Conservation (phyloP, 2,329 filamentous ascomycete genomes). For the Colletotrichum sp. region DNA sequence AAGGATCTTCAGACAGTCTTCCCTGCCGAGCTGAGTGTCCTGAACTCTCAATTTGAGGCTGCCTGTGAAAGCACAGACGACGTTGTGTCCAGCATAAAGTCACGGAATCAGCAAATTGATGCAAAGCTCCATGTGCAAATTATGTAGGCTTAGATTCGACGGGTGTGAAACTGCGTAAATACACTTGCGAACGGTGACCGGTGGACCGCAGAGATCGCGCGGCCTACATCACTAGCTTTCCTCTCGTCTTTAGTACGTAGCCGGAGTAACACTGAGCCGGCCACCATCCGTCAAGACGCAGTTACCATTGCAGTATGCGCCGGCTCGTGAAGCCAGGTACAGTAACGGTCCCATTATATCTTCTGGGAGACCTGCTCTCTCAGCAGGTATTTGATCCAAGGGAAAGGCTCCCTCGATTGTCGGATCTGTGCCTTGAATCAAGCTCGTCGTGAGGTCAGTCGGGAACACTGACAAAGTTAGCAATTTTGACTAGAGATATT, state of each 20-base stretch:
- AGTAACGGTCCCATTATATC: neutral
- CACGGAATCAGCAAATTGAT: neutral
- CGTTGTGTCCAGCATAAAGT: no score
- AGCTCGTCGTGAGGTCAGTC: neutral
- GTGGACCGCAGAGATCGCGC: neutral
- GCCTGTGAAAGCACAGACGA: rapidly evolving
- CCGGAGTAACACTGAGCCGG: neutral
- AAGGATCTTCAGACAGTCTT: rapidly evolving
- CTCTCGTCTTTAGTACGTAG: neutral
- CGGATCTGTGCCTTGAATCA: neutral
- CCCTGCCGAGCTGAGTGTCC: neutral
- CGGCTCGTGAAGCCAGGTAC: neutral
- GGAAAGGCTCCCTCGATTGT: neutral
- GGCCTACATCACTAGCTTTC: neutral
- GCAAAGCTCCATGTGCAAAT: rapidly evolving
- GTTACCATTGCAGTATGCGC: neutral
- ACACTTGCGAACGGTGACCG: neutral
- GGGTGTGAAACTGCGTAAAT: no score
- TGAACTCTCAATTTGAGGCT: neutral
- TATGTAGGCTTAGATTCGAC: rapidly evolving
- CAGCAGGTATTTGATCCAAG: neutral
- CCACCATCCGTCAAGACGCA: neutral
- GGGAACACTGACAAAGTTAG: neutral
- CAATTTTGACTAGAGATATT: no score
- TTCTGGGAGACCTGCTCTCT: neutral